Conservation (phyloP, 352 stramenopile genomes). For the Peronospora farinosa region DNA sequence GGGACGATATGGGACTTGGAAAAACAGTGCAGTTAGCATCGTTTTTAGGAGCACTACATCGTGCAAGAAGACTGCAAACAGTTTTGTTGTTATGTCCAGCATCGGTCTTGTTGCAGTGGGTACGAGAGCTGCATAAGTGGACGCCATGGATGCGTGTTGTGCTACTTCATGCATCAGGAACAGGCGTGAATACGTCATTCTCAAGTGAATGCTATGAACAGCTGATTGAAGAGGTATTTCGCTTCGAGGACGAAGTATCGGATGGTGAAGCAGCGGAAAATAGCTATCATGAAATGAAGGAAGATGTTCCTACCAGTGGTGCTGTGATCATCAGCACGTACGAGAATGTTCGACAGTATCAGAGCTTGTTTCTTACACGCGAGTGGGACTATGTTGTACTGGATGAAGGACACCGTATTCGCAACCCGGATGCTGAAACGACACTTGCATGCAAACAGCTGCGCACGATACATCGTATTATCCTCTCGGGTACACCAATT, state of each 20-base stretch:
- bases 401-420: conserved; percentile 98
- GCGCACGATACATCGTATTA: conserved; percentile 86
- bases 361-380: conserved; percentile 85
- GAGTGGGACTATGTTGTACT: conserved; percentile 97
- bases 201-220: conserved; percentile 42
- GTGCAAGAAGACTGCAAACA: conserved; percentile 43
- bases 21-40: conserved; percentile 93
- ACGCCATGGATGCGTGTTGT: conserved; percentile 83
- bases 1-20: conserved; percentile 94
- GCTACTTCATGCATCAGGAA: conserved; percentile 85
- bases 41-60: conserved; percentile 76
- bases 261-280: conserved; percentile 9
- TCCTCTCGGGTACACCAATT: conserved; percentile 89
- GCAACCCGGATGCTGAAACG: conserved; percentile 96
- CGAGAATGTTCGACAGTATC: conserved; percentile 90
- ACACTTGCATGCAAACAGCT: conserved; percentile 92
- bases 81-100: conserved; percentile 93
- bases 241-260: conserved; percentile 26
- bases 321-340: conserved; percentile 96
- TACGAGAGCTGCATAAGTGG: conserved; percentile 93
- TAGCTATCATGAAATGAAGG: conserved; percentile 3
- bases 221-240: conserved; percentile 59
- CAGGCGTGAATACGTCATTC: conserved; percentile 31
- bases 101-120: conserved; percentile 94
- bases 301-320: conserved; percentile 28